Evolutionary conservation across 257 asterid species (phyloP), one percentile per base, ranked within the genome.

Genomic region (Solanum virginianum): DNA sequence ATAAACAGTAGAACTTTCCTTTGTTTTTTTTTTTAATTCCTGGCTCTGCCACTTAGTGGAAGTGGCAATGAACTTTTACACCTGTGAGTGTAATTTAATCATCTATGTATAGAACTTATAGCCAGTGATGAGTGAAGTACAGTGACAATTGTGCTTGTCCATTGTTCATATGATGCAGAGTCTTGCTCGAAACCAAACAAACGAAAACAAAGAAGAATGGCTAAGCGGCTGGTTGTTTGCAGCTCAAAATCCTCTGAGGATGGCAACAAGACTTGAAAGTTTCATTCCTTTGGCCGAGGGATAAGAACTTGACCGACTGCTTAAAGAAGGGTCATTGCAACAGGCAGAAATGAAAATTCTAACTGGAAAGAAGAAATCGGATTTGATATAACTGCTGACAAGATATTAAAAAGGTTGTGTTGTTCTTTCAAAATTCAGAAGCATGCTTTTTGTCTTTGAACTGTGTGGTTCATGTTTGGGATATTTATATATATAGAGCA

Each of bases 171-270:
- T 79, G 89, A 70, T 80, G 60, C 85, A 18, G 86, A 82, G 10
- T 70, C 87, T 45, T 68, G 87, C 80, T 83, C 88, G 20, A 92
- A 89, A 62, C 84, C 68, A 88, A 88, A 82, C 83, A 94, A 88
- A 89, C 66, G 85, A 45, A 93, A 85, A 91, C 89, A 87, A 85
- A 93, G 94, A 86, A 91, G 98, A 89, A 88, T 88, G 83, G 74
- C 88, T n/a, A 93, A 92, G 91, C 91, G 89, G 85, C 54, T 90
- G 89, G 89, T 39, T 59, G 51, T 77, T 71, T 85, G 80, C 69
- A 86, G 84, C 32, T 49, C 59, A 85, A 87, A 69, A 41, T 75
- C 85, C 47, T 79, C 88, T 9, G 22, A 17, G 10, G 47, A 26
- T 24, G 26, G 26, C 62, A 29, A 77, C 82, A 77, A 77, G 22